A percentile compares a stretch with the other conserved stretches of the same genome.
These are phyloP conservation scores for Suhomyces terraborum DNA, from an alignment of 1,139 yeast species.

Conservation along the genomic window DNA sequence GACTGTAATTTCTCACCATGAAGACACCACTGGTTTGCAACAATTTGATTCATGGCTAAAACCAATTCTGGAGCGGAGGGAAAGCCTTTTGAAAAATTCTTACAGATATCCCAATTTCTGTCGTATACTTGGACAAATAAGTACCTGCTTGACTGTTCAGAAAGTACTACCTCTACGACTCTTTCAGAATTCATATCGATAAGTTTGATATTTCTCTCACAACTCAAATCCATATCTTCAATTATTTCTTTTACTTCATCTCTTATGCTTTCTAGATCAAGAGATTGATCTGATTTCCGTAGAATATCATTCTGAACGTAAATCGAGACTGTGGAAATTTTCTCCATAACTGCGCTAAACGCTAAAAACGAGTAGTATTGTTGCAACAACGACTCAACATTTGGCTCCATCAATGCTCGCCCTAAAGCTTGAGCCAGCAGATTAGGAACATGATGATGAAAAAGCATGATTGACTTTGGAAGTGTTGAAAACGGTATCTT, in stretches of 20 bases:
- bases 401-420: neutral
- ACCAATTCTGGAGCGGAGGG: neutral
- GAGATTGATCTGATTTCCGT: neutral
- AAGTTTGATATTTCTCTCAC: neutral
- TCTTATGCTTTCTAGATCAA: neutral
- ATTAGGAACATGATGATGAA: neutral
- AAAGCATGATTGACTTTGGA: conserved; percentile 8
- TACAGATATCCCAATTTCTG: neutral
- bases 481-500: neutral
- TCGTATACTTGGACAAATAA: neutral
- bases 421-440: neutral
- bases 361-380: neutral
- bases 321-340: neutral
- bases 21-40: neutral
- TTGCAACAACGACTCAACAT: neutral
- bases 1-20: neutral
- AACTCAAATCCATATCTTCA: neutral
- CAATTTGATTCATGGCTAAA: neutral
- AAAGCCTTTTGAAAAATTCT: neutral
- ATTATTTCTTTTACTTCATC: neutral
- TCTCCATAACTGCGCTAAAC: neutral
- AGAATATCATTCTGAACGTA: neutral
- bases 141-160: neutral
- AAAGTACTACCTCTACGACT: neutral
- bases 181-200: neutral